Evolutionary conservation across 176 grass and related monocot species (phyloP), one percentile per base, ranked within the genome.

Genomic region (Luzula sylvatica): DNA sequence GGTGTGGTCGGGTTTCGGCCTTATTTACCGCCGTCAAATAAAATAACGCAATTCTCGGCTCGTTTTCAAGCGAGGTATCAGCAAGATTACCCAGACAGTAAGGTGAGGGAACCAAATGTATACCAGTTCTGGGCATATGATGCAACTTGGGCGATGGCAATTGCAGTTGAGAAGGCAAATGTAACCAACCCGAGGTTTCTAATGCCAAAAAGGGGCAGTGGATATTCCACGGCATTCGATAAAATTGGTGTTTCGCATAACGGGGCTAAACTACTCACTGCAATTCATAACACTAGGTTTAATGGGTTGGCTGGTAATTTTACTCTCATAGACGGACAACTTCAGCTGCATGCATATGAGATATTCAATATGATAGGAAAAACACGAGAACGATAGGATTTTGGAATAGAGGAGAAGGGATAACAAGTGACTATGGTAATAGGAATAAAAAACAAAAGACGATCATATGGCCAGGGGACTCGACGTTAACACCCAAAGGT

Each of bases 271-370:
- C 55, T 82, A 4, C 78, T 75, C 3, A 21, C 14, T 12, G 71
- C 59, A 19, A 75, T 88, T 16, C 57, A 20, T 13, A 56, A 64
- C 7, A 61, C 55, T 14, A 28, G 40, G n/a, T 82, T 82, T 42
- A 30, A 71, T 30, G 78, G 83, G 4, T 75, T 88, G 49, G 43
- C 78, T 50, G 78, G 83, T 20, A 52, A 56, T 25, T 82, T 88
- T 23, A 50, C 12, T 9, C 41, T 88, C 2, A n/a, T 72, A 23
- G 66, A 78, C 8, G 62, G 78, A 35, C 74, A 82, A 8, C 30
- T 72, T 21, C 23, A 58, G 8, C 24, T 61, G 57, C 35, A 78
- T 2, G 52, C 20, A 23, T 78, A 73, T 26, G 83, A 88, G 65
- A 57, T 82, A 23, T 20, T 88, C 8, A 87, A 87, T 50, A 43